phyloP scores from a whole-genome alignment of 1,139 yeast genomes.

The Saccharomyces uvarum region DNA sequence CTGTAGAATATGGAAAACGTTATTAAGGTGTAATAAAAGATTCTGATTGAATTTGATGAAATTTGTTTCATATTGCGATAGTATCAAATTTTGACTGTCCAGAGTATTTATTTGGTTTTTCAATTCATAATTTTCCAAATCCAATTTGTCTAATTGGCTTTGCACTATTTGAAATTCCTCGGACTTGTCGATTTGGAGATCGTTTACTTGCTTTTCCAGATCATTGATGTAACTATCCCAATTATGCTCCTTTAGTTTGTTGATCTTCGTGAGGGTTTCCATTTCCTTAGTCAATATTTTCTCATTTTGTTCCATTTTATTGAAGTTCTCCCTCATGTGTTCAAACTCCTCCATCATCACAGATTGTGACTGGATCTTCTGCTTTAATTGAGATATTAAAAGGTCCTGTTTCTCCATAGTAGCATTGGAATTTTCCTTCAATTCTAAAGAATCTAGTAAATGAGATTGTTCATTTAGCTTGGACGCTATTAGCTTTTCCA shows the following conservation, averaged over 20 bases:
- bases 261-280: not conserved
- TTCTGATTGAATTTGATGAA: conserved; percentile 20
- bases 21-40: conserved; percentile 36
- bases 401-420: not conserved
- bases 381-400: conserved; percentile 1
- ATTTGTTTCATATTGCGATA: conserved; percentile 12
- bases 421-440: not conserved
- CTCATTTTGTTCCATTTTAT: not conserved
- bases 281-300: not conserved
- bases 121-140: conserved; percentile 20
- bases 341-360: not conserved
- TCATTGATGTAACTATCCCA: not conserved
- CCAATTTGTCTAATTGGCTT: conserved; percentile 34
- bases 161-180: conserved; percentile 33
- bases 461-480: conserved; percentile 21
- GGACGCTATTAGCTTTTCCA: conserved; percentile 16
- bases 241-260: not conserved
- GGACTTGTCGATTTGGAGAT: conserved; percentile 35
- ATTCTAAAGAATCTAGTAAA: conserved; percentile 12
- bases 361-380: conserved; percentile 1
- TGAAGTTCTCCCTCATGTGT: not conserved
- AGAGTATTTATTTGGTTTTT: conserved; percentile 19
- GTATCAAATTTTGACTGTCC: not conserved
- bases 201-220: conserved; percentile 27
- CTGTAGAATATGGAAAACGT: conserved; percentile 41